A percentile compares a stretch with the other conserved stretches of the same genome.
Conservation (phyloP, 2,329 filamentous ascomycete species). For the Neofusicoccum kwambonambiense region DNA sequence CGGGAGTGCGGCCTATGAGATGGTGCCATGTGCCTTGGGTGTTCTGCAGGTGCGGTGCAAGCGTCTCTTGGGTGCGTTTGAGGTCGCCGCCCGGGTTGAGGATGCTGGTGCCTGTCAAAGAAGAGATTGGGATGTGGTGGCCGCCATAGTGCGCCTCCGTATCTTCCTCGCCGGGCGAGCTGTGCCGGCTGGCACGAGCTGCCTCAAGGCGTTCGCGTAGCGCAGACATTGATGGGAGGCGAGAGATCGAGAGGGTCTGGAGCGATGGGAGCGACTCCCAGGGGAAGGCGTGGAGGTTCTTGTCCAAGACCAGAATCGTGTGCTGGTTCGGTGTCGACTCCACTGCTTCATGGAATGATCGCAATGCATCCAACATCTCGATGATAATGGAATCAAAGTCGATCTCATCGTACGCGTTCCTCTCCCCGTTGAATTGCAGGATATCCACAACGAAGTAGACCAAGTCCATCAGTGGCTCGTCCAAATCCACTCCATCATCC, state of each 20-base stretch:
- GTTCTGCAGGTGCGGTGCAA: slow-evolving; percentile 63
- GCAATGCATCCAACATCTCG: slow-evolving; percentile 80
- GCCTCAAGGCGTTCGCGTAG: slow-evolving; percentile 72
- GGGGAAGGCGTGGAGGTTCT: slow-evolving; percentile 83
- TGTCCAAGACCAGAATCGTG: slow-evolving; percentile 87
- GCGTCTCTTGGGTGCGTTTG: slow-evolving; percentile 72
- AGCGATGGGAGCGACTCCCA: slow-evolving; percentile 96
- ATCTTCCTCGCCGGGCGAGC: neutral
- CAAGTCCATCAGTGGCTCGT: slow-evolving; percentile 86
- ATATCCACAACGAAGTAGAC: slow-evolving; percentile 97
- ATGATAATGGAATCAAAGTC: slow-evolving; percentile 91
- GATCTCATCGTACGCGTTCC: slow-evolving; percentile 95
- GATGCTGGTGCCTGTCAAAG: slow-evolving; percentile 65
- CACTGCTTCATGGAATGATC: slow-evolving; percentile 66
- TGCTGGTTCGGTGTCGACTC: slow-evolving; percentile 51
- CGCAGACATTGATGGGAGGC: slow-evolving; percentile 82
- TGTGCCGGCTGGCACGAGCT: slow-evolving; percentile 38
- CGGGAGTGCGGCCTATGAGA: slow-evolving; percentile 67
- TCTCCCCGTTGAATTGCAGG: slow-evolving; percentile 92
- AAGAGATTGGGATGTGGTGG: slow-evolving; percentile 50
- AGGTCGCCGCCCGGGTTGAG: slow-evolving; percentile 88
- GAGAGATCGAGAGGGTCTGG: slow-evolving; percentile 73
- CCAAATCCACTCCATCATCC: slow-evolving; percentile 67
- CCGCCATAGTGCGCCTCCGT: slow-evolving; percentile 22
- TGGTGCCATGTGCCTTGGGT: slow-evolving; percentile 60